phyloP scores from a whole-genome alignment of 805 yeast species.

The Barnettozyma sucrosica region DNA sequence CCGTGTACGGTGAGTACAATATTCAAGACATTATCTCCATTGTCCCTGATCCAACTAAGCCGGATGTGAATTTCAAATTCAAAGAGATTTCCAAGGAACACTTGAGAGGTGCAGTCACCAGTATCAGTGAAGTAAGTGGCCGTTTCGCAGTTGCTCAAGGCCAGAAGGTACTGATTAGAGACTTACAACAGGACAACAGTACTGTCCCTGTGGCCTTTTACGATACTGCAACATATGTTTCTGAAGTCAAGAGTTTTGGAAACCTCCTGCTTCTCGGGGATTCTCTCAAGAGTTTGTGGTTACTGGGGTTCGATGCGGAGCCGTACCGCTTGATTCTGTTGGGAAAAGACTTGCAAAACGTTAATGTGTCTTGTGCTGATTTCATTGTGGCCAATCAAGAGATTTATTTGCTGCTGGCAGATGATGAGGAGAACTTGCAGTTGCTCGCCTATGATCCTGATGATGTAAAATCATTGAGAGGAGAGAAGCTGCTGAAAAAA shows the following conservation, averaged over 20 bases:
- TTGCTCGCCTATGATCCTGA: constrained; percentile 87
- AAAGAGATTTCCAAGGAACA: constrained; percentile 68
- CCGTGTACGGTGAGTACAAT: constrained; percentile 72
- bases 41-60: constrained; percentile 83
- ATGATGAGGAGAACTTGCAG: constrained; percentile 60
- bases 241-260: constrained; percentile 78
- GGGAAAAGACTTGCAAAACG: constrained; percentile 63
- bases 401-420: constrained; percentile 61
- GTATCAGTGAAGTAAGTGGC: constrained; percentile 76
- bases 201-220: constrained; percentile 92
- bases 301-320: constrained; percentile 90
- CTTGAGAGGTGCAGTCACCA: constrained; percentile 77
- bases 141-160: constrained; percentile 82
- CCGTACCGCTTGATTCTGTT: constrained; percentile 81
- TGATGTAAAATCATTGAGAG: constrained; percentile 75
- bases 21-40: constrained; percentile 72
- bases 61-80: constrained; percentile 75
- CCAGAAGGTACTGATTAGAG: constrained; percentile 70
- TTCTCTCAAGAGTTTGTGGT: constrained; percentile 64
- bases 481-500: constrained; percentile 65
- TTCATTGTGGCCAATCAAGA: constrained; percentile 69
- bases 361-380: constrained; percentile 69
- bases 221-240: constrained; percentile 75
- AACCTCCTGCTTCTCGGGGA: constrained; percentile 82
- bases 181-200: constrained; percentile 75